Evolutionary conservation across 2,329 filamentous ascomycete genomes (phyloP).

Genomic region (Cucurbitaria berberidis): DNA sequence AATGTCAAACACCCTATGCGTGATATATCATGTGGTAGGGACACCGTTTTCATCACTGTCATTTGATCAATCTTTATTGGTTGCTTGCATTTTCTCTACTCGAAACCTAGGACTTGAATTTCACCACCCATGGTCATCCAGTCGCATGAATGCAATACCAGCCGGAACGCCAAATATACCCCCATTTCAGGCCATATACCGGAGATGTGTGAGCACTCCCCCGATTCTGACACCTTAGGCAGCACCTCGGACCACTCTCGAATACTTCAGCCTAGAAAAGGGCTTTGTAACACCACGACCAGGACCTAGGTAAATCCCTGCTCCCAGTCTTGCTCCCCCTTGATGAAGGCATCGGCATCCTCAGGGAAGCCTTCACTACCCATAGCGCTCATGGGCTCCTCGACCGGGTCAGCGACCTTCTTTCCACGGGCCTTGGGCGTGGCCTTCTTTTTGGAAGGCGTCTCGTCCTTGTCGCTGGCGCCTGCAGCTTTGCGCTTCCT

Average conservation of each 20-base stretch:
- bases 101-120: not conserved
- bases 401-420: constrained; percentile 8
- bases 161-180: not conserved
- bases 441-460: constrained; percentile 28
- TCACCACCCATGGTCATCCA: not conserved
- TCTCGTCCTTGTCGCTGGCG: constrained; percentile 10
- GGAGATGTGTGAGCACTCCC: not conserved
- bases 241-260: not conserved
- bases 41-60: not conserved
- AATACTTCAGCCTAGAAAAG: not conserved
- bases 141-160: not conserved
- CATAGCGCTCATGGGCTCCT: constrained; percentile 3
- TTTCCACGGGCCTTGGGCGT: constrained; percentile 21
- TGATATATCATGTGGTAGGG: not conserved
- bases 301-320: not conserved
- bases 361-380: constrained; percentile 9
- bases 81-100: not conserved
- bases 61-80: not conserved
- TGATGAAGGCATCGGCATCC: constrained; percentile 21
- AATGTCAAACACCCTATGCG: not conserved
- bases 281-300: not conserved
- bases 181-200: not conserved
- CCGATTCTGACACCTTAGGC: not conserved
- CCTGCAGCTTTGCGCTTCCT: constrained; percentile 25
- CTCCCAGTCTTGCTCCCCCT: constrained; percentile 15